Evolutionary conservation across 2,329 filamentous ascomycete genomes (phyloP).

Genomic region (Drechslera avenae): DNA sequence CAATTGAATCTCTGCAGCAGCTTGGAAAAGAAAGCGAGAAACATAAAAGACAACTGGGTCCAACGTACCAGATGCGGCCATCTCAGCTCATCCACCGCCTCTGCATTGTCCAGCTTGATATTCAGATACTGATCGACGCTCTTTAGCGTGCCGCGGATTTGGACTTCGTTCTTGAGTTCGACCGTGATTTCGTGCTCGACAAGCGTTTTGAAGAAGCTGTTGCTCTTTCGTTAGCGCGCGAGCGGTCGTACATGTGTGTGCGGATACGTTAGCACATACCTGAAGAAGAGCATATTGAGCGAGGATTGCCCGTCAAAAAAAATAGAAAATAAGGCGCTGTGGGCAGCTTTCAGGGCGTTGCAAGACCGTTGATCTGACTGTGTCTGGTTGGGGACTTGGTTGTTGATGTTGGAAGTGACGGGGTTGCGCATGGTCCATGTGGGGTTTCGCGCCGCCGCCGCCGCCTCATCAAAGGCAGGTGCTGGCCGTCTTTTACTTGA

Average conservation of each 20-base stretch:
- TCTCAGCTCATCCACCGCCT: conserved; percentile 88
- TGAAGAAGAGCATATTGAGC: no score
- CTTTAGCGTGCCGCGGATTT: conserved; percentile 92
- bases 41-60: neutral
- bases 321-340: no score
- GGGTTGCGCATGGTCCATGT: conserved; percentile 27
- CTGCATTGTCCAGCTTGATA: conserved; percentile 96
- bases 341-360: no score
- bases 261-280: no score
- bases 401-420: conserved; percentile 5
- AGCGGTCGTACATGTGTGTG: no score
- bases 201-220: conserved; percentile 92
- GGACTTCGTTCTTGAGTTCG: conserved; percentile 99
- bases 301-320: neutral
- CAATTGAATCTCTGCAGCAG: conserved; percentile 4
- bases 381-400: no score
- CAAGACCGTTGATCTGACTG: no score
- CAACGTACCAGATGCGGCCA: conserved; percentile 82
- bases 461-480: conserved; percentile 22
- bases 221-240: no score
- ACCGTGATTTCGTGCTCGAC: conserved; percentile 97
- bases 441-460: conserved; percentile 24
- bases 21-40: no score
- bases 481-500: neutral
- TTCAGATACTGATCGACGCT: conserved; percentile 99